Percentiles rank a stretch among this genome's conserved stretches.
These are phyloP conservation scores for Puccinia triticina DNA, from an alignment of 1,284 basidiomycete species.

Conservation along the genomic window DNA sequence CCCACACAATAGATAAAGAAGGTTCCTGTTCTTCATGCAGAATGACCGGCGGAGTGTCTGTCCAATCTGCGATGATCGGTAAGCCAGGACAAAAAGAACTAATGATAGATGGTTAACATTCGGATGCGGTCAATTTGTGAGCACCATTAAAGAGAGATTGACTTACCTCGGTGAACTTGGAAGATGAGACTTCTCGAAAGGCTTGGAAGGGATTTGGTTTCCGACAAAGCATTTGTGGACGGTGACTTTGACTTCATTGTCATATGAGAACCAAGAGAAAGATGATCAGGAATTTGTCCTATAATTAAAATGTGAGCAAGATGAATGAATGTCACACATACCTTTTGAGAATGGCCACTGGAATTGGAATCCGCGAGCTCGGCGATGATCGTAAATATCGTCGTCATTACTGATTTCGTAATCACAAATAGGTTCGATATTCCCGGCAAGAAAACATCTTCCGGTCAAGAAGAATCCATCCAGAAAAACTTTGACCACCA, in stretches of 20 bases:
- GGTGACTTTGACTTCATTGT: constrained; percentile 37
- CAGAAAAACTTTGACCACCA: constrained; percentile 39
- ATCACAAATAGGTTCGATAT: constrained; percentile 32
- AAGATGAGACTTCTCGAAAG: background rate
- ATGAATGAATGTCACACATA: background rate
- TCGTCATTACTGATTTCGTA: constrained; percentile 26
- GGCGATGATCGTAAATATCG: background rate
- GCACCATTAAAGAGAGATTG: background rate
- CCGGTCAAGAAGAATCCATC: constrained; percentile 32
- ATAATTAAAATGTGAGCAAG: background rate
- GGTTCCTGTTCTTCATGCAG: constrained; percentile 19
- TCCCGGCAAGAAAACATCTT: constrained; percentile 41
- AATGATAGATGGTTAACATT: background rate
- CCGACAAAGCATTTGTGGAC: constrained; percentile 43
- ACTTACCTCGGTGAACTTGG: background rate
- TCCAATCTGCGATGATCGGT: constrained; percentile 18
- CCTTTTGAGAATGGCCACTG: constrained; percentile 11
- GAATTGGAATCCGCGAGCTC: background rate
- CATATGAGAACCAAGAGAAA: background rate
- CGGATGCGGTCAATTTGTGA: background rate
- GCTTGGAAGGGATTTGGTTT: background rate
- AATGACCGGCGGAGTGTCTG: background rate
- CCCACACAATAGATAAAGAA: constrained; percentile 9
- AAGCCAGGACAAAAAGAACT: constrained; percentile 15
- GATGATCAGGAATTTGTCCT: background rate